Conservation (phyloP, 208 protist species). For the Blastocrithidia nonstop region DNA sequence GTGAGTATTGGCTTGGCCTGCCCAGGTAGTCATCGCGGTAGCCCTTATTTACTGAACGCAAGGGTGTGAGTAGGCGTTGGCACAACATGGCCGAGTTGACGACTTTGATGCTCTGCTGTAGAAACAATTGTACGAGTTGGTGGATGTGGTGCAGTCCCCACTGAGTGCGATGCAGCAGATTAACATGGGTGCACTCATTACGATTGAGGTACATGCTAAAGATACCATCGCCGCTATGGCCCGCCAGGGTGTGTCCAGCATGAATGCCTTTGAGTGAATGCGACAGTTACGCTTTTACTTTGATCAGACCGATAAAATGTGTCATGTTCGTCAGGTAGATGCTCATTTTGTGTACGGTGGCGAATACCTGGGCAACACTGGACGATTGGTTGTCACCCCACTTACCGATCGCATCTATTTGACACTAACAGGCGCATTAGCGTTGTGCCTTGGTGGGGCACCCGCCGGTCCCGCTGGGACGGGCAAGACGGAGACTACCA, state of each 20-base stretch:
- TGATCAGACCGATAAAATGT: constrained; percentile 60
- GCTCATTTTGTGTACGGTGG: constrained; percentile 90
- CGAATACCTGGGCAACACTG: constrained; percentile 95
- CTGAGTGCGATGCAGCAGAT: constrained; percentile 71
- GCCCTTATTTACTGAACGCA: constrained; percentile 92
- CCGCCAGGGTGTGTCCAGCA: constrained; percentile 25
- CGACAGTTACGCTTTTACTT: constrained; percentile 96
- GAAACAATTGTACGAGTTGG: constrained; percentile 76
- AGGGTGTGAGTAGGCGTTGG: constrained; percentile 84
- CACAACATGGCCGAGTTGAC: constrained; percentile 39
- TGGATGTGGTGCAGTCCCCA: constrained; percentile 85
- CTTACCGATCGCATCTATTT: too few relatives aligned
- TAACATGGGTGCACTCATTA: constrained; percentile 93
- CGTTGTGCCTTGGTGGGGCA: constrained; percentile 88
- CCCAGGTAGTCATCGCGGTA: constrained; percentile 85
- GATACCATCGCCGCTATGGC: constrained; percentile 87
- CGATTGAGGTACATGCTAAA: constrained; percentile 94
- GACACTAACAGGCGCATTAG: constrained; percentile 89
- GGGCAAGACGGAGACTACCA: too few relatives aligned
- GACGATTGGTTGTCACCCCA: constrained; percentile 94
- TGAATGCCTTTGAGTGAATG: constrained; percentile 93
- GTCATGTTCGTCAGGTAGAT: constrained; percentile 90
- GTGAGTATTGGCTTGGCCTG: constrained; percentile 87
- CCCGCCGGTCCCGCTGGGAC: too few relatives aligned
- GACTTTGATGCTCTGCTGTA: constrained; percentile 45